phyloP scores from a whole-genome alignment of 1,284 basidiomycete species.

The Ceratobasidium sp. region DNA sequence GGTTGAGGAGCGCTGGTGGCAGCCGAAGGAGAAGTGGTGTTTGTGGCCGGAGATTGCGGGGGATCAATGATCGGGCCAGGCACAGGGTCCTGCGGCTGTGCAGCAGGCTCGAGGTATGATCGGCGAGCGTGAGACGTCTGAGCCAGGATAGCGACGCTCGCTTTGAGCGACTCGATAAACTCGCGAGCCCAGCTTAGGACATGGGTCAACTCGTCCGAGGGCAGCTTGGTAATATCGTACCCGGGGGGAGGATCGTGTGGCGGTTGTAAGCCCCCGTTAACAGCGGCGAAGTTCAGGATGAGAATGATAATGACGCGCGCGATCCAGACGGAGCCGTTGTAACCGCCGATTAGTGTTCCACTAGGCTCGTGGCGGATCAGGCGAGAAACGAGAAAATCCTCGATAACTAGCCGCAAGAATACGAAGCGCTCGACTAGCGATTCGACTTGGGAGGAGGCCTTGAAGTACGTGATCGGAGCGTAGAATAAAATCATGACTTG shows the following conservation, averaged over 20 bases:
- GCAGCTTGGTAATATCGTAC: background rate
- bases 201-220: background rate
- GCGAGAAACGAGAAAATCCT: background rate
- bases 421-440: background rate
- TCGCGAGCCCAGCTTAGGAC: background rate
- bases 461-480: background rate
- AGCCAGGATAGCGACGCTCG: too few relatives aligned
- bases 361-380: background rate
- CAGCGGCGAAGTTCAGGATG: background rate
- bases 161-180: background rate
- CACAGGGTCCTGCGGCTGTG: too few relatives aligned
- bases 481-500: background rate
- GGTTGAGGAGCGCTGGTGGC: too few relatives aligned
- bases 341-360: background rate
- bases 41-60: too few relatives aligned
- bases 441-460: background rate
- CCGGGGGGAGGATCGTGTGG: background rate
- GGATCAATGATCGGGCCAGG: too few relatives aligned
- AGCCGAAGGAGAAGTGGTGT: too few relatives aligned
- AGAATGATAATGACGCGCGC: background rate
- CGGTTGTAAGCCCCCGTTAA: background rate
- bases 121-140: too few relatives aligned
- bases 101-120: too few relatives aligned
- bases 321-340: background rate
- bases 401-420: background rate